Percentiles rank a stretch among this genome's conserved stretches.
Evolutionary conservation across 2,329 filamentous ascomycete species (phyloP).

Genomic region (Eutypa lata): DNA sequence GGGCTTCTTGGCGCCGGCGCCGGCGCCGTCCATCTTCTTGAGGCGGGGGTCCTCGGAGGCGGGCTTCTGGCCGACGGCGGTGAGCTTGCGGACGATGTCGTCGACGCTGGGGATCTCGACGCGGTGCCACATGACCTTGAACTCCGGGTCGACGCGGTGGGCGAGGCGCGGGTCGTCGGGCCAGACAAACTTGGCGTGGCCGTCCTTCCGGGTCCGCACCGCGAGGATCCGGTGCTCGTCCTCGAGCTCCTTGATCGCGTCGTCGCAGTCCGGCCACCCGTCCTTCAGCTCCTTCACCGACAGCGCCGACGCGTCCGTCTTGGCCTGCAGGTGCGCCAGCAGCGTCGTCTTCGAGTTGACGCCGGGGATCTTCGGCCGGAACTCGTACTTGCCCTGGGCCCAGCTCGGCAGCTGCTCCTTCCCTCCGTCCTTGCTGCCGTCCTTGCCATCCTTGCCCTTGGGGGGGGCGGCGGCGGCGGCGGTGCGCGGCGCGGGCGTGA

Average conservation of each 20-base stretch:
- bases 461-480: constrained; percentile 41
- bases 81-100: constrained; percentile 70
- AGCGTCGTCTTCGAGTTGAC: constrained; percentile 77
- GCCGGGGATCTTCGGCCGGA: constrained; percentile 75
- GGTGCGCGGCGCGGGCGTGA: constrained; percentile 53
- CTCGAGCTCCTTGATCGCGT: constrained; percentile 76
- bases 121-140: constrained; percentile 78
- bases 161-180: constrained; percentile 77
- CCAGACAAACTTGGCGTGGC: constrained; percentile 83
- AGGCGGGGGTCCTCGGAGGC: constrained; percentile 74
- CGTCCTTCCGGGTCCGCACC: constrained; percentile 88
- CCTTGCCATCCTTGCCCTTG: constrained; percentile 32
- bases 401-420: constrained; percentile 56
- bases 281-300: constrained; percentile 90
- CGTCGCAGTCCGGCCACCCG: constrained; percentile 84
- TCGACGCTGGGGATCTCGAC: constrained; percentile 72
- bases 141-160: constrained; percentile 76
- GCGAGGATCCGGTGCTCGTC: constrained; percentile 76
- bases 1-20: constrained; percentile 59
- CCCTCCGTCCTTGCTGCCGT: background rate
- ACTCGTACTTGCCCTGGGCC: constrained; percentile 70
- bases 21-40: constrained; percentile 49
- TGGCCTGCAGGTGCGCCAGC: constrained; percentile 75
- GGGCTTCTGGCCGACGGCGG: constrained; percentile 76
- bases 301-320: constrained; percentile 77